Evolutionary conservation across 208 protist species (phyloP).

Genomic region (Trypanosoma lewisi): DNA sequence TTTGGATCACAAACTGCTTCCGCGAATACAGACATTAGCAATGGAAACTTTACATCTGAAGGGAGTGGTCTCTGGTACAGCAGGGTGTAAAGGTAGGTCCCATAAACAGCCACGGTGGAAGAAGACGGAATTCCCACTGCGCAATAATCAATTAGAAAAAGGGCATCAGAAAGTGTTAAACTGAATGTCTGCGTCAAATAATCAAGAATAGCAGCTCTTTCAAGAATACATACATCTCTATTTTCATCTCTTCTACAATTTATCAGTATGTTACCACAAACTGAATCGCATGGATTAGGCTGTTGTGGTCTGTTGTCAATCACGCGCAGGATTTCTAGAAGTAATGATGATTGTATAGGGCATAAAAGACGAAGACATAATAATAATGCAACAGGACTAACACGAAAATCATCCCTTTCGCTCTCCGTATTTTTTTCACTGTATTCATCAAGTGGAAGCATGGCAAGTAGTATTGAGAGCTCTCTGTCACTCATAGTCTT

Average conservation of each 20-base stretch:
- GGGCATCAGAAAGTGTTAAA: slow-evolving; percentile 42
- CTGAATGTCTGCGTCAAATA: slow-evolving; percentile 16
- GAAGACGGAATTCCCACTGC: background rate
- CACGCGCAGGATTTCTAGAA: slow-evolving; percentile 3
- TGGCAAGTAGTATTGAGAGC: slow-evolving; percentile 44
- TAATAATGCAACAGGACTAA: slow-evolving; percentile 22
- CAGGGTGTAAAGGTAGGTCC: slow-evolving; percentile 42
- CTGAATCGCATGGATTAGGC: slow-evolving; percentile 14
- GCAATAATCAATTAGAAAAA: slow-evolving; percentile 35
- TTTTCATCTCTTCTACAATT: background rate
- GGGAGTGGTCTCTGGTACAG: slow-evolving; percentile 53
- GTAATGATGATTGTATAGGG: slow-evolving; percentile 9
- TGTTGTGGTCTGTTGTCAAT: slow-evolving; percentile 9
- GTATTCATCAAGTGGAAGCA: slow-evolving; percentile 41
- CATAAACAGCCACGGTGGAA: slow-evolving; percentile 27
- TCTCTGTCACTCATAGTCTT: slow-evolving; percentile 44
- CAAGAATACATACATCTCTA: slow-evolving; percentile 9
- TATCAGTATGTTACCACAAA: slow-evolving; percentile 12
- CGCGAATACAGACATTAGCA: slow-evolving; percentile 62
- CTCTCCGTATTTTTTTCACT: background rate
- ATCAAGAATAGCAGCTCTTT: slow-evolving; percentile 15
- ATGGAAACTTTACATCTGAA: slow-evolving; percentile 50
- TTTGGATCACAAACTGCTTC: slow-evolving; percentile 49
- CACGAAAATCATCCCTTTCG: slow-evolving; percentile 7
- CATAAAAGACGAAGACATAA: slow-evolving; percentile 16